Conservation (phyloP, 1,284 basidiomycete species). For the Rhodotorula sp. region DNA sequence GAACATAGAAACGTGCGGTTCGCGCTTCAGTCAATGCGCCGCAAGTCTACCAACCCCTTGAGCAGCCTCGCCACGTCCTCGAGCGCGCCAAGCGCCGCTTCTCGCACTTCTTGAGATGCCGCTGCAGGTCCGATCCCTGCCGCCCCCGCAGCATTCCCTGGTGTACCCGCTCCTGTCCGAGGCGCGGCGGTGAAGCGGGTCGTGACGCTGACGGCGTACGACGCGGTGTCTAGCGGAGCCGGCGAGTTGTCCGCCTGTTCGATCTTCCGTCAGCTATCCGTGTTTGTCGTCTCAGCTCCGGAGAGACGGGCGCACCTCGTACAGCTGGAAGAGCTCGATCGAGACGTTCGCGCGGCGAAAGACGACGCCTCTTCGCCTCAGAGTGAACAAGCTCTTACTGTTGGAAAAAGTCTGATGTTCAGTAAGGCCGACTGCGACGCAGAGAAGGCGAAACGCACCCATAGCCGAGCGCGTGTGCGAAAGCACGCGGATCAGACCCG, state of each 20-base stretch:
- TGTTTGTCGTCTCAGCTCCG: not conserved
- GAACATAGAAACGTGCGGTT: too few relatives aligned
- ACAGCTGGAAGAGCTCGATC: slow-evolving; percentile 28
- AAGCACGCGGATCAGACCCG: slow-evolving; percentile 14
- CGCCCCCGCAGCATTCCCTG: too few relatives aligned
- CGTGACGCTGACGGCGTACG: slow-evolving; percentile 15
- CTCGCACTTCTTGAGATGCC: slow-evolving; percentile 23
- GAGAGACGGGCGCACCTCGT: slow-evolving; percentile 11
- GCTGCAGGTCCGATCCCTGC: not conserved
- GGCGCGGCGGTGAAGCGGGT: slow-evolving; percentile 16
- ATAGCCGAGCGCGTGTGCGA: slow-evolving; percentile 28
- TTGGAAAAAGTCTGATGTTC: not conserved
- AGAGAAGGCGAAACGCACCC: slow-evolving; percentile 2
- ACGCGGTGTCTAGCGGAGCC: slow-evolving; percentile 15
- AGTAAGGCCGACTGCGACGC: accelerated
- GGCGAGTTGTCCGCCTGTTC: not conserved
- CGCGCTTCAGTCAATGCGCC: slow-evolving; percentile 21
- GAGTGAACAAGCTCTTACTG: not conserved
- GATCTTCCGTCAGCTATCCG: not conserved
- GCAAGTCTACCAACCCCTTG: slow-evolving; percentile 34
- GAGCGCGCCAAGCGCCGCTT: slow-evolving; percentile 9
- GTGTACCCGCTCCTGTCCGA: not conserved
- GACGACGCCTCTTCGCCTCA: slow-evolving; percentile 11
- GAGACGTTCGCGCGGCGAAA: slow-evolving; percentile 18
- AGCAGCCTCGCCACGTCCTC: slow-evolving; percentile 16